Evolutionary conservation across 345 rosid species (phyloP).

Genomic region (Linum lewisii): DNA sequence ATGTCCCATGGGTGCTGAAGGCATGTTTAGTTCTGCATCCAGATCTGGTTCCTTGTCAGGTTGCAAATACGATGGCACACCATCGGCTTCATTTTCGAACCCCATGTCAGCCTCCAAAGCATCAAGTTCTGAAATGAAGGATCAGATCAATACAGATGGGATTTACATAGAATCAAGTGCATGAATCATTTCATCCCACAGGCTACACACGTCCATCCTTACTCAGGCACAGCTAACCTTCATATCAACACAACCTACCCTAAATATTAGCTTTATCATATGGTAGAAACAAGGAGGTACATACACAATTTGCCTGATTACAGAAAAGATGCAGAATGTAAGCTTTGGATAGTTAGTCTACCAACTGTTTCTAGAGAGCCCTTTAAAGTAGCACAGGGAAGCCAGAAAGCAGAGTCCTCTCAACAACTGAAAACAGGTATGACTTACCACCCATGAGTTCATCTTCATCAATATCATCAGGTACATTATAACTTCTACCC

Average conservation of each 20-base stretch:
- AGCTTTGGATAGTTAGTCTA: background rate
- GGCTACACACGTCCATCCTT: too few species aligned
- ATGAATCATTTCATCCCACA: too few species aligned
- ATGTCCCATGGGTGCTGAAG: conserved; percentile 67
- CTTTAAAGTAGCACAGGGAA: background rate
- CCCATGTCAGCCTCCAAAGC: conserved; percentile 98
- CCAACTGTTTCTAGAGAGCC: background rate
- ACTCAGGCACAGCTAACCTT: too few species aligned
- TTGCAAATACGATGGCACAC: conserved; percentile 92
- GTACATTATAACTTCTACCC: conserved; percentile 89
- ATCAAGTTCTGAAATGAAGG: conserved; percentile 67
- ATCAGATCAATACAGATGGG: background rate
- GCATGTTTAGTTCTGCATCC: conserved; percentile 68
- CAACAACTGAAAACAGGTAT: background rate
- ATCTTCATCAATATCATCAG: conserved; percentile 97
- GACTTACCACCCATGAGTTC: conserved; percentile 93
- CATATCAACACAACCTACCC: too few species aligned
- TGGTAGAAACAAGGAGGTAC: background rate
- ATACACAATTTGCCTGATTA: background rate
- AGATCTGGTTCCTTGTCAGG: conserved; percentile 74
- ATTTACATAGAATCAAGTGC: background rate
- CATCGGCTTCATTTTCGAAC: conserved; percentile 69
- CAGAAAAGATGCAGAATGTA: background rate
- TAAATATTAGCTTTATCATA: too few species aligned
- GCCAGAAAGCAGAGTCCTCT: background rate